Evolutionary conservation across 768 basidiomycete species (phyloP).

Genomic region (Pholiota microspora): DNA sequence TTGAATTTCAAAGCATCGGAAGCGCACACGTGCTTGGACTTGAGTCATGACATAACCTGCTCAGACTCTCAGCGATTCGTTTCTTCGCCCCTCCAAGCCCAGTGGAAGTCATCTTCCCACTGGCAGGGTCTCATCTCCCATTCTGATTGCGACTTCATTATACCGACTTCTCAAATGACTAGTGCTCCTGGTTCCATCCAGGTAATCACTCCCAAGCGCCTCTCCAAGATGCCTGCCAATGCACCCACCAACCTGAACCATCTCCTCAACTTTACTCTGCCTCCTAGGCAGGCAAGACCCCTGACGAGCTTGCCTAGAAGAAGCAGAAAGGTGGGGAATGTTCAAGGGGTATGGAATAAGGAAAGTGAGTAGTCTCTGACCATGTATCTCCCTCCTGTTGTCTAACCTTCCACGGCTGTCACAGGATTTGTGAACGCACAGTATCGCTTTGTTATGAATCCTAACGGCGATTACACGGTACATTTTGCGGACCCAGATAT

Average conservation of each 20-base stretch:
- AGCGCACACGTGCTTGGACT: constrained; percentile 34
- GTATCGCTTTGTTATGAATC: constrained; percentile 94
- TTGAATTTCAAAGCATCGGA: constrained; percentile 10
- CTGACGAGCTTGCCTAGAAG: constrained; percentile 63
- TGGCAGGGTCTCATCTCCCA: constrained; percentile 40
- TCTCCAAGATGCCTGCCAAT: constrained; percentile 64
- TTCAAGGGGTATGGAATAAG: constrained; percentile 80
- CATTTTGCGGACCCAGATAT: constrained; percentile 98
- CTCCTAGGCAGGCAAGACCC: constrained; percentile 75
- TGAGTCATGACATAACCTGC: constrained; percentile 35
- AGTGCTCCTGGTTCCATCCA: constrained; percentile 30
- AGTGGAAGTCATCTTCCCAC: constrained; percentile 41
- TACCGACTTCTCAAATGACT: constrained; percentile 30
- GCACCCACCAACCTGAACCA: constrained; percentile 70
- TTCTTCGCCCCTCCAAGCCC: constrained; percentile 20
- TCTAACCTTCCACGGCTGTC: background rate
- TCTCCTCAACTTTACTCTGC: constrained; percentile 91
- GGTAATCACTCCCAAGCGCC: constrained; percentile 51
- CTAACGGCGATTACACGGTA: constrained; percentile 86
- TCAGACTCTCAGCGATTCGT: constrained; percentile 9
- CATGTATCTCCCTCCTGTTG: background rate
- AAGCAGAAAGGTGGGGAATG: constrained; percentile 64
- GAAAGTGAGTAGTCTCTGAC: constrained; percentile 65
- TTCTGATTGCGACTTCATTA: background rate
- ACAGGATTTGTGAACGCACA: constrained; percentile 94